These are phyloP conservation scores for Phytopythium sindhum DNA, from an alignment of 352 stramenopile genomes.

Conservation along the genomic window DNA sequence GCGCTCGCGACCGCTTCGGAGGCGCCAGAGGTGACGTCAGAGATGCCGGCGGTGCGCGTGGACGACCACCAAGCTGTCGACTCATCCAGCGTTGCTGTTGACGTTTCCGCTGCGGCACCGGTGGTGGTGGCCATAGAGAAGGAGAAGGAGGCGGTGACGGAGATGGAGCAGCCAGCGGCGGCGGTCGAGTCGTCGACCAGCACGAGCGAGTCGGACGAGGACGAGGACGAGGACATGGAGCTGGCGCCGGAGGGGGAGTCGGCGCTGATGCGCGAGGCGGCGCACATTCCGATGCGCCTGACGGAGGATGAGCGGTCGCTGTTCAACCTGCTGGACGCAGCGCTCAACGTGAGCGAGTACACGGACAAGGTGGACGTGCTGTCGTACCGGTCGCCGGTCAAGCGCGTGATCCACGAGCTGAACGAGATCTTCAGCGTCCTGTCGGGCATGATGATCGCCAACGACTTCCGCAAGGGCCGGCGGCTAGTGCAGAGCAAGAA, in stretches of 20 bases:
- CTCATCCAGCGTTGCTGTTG: neutral
- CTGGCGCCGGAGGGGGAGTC: conserved; percentile 29
- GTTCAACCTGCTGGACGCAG: conserved; percentile 75
- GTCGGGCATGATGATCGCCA: conserved; percentile 56
- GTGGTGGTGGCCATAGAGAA: neutral
- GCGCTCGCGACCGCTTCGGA: conserved; percentile 12
- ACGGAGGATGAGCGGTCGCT: conserved; percentile 62
- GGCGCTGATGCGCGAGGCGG: conserved; percentile 30
- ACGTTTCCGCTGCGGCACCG: neutral
- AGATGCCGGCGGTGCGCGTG: too few relatives aligned
- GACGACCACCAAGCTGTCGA: too few relatives aligned
- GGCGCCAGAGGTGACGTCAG: too few relatives aligned
- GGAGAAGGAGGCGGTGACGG: neutral
- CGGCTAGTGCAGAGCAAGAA: conserved; percentile 52
- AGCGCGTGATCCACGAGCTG: conserved; percentile 72
- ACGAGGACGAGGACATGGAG: conserved; percentile 31
- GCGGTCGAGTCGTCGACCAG: conserved; percentile 4
- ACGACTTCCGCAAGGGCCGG: conserved; percentile 58
- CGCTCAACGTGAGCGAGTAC: conserved; percentile 89
- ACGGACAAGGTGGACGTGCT: conserved; percentile 92
- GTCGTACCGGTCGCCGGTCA: conserved; percentile 61
- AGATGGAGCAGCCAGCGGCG: conserved; percentile 8
- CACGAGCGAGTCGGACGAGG: conserved; percentile 28
- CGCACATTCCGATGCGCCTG: conserved; percentile 70
- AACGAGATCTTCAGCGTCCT: conserved; percentile 63